phyloP scores from a whole-genome alignment of 2,329 filamentous ascomycete genomes.

The Pseudocercospora eumusae region DNA sequence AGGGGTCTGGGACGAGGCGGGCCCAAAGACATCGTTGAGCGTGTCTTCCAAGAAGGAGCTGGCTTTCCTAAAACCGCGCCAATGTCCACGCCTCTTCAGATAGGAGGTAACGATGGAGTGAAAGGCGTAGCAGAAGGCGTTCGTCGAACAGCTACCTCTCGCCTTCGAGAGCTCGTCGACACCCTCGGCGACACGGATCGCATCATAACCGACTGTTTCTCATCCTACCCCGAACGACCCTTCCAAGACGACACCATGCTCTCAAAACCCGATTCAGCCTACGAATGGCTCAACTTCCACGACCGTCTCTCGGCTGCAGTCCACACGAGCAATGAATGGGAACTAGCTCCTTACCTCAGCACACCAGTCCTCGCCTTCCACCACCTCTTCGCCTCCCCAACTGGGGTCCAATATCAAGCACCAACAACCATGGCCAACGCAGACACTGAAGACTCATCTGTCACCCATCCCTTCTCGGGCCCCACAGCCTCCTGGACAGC shows the following conservation, averaged over 20 bases:
- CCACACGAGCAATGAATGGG: slow-evolving; percentile 87
- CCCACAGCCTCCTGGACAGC: slow-evolving; percentile 80
- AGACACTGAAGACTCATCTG: slow-evolving; percentile 43
- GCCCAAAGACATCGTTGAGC: slow-evolving; percentile 71
- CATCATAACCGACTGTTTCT: slow-evolving; percentile 80
- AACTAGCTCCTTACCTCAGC: slow-evolving; percentile 81
- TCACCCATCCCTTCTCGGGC: slow-evolving; percentile 71
- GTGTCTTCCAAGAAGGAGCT: slow-evolving; percentile 77
- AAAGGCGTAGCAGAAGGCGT: slow-evolving; percentile 71
- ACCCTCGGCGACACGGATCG: slow-evolving; percentile 76
- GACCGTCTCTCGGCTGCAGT: slow-evolving; percentile 78
- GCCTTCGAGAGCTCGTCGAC: slow-evolving; percentile 73
- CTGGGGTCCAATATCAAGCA: slow-evolving; percentile 48
- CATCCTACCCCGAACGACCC: slow-evolving; percentile 79
- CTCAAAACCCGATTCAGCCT: slow-evolving; percentile 80
- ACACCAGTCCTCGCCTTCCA: slow-evolving; percentile 89
- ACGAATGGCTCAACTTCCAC: slow-evolving; percentile 96
- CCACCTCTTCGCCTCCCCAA: slow-evolving; percentile 78
- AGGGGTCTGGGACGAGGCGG: slow-evolving; percentile 71
- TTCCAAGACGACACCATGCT: slow-evolving; percentile 93
- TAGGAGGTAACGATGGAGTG: slow-evolving; percentile 30
- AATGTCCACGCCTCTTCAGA: slow-evolving; percentile 27
- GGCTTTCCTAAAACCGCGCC: slow-evolving; percentile 62
- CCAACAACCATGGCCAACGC: slow-evolving; percentile 40
- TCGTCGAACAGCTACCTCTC: slow-evolving; percentile 71